Evolutionary conservation across 2,329 filamentous ascomycete genomes (phyloP).

Genomic region (Ceratocystis huliohia): DNA sequence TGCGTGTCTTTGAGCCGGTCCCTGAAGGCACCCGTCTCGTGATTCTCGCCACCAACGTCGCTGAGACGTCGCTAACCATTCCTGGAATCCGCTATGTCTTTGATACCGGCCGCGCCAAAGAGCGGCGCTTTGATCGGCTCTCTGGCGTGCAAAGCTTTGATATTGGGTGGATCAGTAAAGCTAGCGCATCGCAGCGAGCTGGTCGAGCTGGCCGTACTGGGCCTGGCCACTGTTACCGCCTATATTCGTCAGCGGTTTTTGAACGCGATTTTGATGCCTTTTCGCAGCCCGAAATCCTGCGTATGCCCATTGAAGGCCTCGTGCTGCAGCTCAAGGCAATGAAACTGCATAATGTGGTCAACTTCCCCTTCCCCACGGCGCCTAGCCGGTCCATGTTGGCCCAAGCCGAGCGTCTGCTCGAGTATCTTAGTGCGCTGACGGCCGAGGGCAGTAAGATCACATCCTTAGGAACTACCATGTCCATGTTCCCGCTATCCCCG

Average conservation of each 20-base stretch:
- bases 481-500: constrained; percentile 78
- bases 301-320: constrained; percentile 84
- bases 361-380: constrained; percentile 91
- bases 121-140: constrained; percentile 73
- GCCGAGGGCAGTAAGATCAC: constrained; percentile 58
- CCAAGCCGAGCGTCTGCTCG: constrained; percentile 74
- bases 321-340: constrained; percentile 91
- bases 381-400: constrained; percentile 64
- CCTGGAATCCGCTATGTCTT: constrained; percentile 93
- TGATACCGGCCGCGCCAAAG: constrained; percentile 83
- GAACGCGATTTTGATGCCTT: constrained; percentile 81
- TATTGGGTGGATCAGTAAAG: constrained; percentile 94
- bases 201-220: constrained; percentile 93
- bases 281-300: constrained; percentile 73
- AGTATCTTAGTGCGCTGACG: constrained; percentile 71
- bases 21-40: constrained; percentile 75
- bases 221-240: constrained; percentile 84
- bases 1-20: constrained; percentile 74
- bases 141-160: constrained; percentile 94
- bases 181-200: constrained; percentile 78
- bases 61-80: constrained; percentile 93
- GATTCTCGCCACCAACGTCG: constrained; percentile 88
- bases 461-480: constrained; percentile 65
- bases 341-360: constrained; percentile 77
- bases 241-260: constrained; percentile 91